Evolutionary conservation across 179 eudicot species (phyloP).

Genomic region (Amaranthus tricolor): DNA sequence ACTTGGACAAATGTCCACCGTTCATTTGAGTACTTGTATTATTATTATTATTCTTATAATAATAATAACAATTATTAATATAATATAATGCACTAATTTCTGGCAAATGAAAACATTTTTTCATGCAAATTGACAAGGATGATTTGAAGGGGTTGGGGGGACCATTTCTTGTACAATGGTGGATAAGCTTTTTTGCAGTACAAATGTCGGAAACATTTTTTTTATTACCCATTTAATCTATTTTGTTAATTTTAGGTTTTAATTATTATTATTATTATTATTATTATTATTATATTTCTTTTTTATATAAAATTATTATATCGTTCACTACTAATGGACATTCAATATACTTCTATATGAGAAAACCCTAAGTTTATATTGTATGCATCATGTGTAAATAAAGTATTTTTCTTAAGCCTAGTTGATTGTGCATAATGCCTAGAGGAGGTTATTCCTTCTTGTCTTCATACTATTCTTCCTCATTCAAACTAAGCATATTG

Average conservation of each 20-base stretch:
- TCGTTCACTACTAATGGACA: neutral
- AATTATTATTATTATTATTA: neutral
- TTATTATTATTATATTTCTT: neutral
- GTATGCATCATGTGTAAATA: neutral
- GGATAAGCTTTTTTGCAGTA: slow-evolving; percentile 32
- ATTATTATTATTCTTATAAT: slow-evolving; percentile 1
- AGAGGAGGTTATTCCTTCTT: slow-evolving; percentile 18
- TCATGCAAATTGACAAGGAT: slow-evolving; percentile 17
- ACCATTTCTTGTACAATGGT: slow-evolving; percentile 25
- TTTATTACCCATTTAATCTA: slow-evolving; percentile 16
- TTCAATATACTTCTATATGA: neutral
- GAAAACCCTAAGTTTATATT: slow-evolving; percentile 22
- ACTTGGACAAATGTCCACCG: slow-evolving; percentile 38
- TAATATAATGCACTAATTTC: neutral
- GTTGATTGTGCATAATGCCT: slow-evolving; percentile 23
- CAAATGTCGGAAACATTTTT: slow-evolving; percentile 36
- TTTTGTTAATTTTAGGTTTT: neutral
- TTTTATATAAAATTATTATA: neutral
- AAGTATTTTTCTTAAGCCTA: neutral
- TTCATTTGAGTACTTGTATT: slow-evolving; percentile 24
- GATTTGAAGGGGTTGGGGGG: slow-evolving; percentile 25
- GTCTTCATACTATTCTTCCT: neutral
- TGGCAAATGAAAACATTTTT: slow-evolving; percentile 4
- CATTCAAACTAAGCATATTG: neutral
- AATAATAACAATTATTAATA: neutral